Conservation (phyloP, 805 yeast species). For the Yamadazyma philogaea region DNA sequence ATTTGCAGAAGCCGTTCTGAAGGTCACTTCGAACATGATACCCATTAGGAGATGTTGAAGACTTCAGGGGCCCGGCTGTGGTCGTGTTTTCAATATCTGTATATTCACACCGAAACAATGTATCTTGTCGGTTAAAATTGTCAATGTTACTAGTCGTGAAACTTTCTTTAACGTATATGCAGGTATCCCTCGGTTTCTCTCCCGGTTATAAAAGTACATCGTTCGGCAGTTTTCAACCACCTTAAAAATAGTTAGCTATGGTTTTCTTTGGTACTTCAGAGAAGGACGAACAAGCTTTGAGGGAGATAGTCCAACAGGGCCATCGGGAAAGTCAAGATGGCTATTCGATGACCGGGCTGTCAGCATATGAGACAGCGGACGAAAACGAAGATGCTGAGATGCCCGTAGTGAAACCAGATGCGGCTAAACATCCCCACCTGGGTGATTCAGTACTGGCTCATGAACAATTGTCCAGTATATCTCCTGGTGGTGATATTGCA, state of each 20-base stretch:
- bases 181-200: not conserved
- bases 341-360: slow-evolving; percentile 21
- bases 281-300: slow-evolving; percentile 20
- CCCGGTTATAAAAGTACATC: not conserved
- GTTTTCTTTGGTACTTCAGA: slow-evolving; percentile 35
- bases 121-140: not conserved
- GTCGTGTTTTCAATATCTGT: no score
- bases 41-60: no score
- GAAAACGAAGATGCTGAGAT: slow-evolving; percentile 12
- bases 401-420: not conserved
- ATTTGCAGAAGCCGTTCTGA: no score
- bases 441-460: not conserved
- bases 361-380: slow-evolving; percentile 37
- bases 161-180: no score
- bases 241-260: slow-evolving; percentile 19
- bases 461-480: no score
- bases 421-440: not conserved
- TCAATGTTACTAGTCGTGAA: no score
- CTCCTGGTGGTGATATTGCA: not conserved
- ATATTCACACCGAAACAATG: no score
- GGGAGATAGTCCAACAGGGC: slow-evolving; percentile 9
- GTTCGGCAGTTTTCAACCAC: not conserved
- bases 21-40: no score
- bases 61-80: no score
- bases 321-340: slow-evolving; percentile 5